Evolutionary conservation across 257 asterid genomes (phyloP).

Genomic region (Apocynum venetum): DNA sequence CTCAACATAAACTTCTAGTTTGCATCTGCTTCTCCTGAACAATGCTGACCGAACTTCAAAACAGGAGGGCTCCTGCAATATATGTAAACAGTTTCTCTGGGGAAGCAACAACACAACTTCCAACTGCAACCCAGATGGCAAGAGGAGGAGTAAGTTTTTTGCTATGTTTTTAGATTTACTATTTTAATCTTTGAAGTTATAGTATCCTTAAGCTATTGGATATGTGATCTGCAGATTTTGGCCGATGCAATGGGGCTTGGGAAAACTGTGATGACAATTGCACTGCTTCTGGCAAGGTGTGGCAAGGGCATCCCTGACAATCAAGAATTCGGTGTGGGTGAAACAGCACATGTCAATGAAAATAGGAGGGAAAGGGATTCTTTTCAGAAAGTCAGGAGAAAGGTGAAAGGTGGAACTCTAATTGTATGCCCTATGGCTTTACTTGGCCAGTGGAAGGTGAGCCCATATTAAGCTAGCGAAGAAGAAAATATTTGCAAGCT

Average conservation of each 20-base stretch:
- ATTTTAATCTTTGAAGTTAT: neutral
- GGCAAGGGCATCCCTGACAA: conserved; percentile 51
- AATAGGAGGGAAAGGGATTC: conserved; percentile 20
- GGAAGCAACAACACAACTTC: conserved; percentile 68
- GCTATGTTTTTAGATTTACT: neutral
- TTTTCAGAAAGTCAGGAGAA: conserved; percentile 22
- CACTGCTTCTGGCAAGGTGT: conserved; percentile 54
- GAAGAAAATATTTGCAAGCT: neutral
- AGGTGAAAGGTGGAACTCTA: conserved; percentile 74
- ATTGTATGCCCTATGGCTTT: conserved; percentile 89
- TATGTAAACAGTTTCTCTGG: conserved; percentile 77
- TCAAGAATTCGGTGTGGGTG: conserved; percentile 23
- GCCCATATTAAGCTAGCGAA: conserved; percentile 8
- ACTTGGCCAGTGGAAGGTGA: conserved; percentile 90
- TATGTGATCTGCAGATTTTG: conserved; percentile 46
- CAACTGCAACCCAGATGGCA: conserved; percentile 59
- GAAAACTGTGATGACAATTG: conserved; percentile 90
- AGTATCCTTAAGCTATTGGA: neutral
- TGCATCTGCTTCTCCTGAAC: neutral
- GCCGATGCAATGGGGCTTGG: conserved; percentile 98
- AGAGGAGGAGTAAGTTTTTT: conserved; percentile 69
- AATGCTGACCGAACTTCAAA: conserved; percentile 20
- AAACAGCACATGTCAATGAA: conserved; percentile 22
- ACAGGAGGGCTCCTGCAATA: conserved; percentile 75
- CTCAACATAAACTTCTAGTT: neutral